Conservation (phyloP, 441 rosid species). For the Francoa sonchifolia region DNA sequence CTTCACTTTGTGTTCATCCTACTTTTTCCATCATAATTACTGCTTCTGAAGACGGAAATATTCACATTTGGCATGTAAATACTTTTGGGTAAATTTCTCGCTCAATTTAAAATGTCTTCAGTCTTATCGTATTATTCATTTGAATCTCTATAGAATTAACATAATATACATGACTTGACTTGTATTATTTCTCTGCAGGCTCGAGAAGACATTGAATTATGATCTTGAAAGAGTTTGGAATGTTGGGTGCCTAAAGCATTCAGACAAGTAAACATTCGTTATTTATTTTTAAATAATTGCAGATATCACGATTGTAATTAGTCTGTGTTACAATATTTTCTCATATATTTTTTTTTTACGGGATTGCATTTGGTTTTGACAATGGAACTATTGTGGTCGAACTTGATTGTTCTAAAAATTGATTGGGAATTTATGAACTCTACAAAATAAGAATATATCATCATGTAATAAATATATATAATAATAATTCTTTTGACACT, state of each 20-base stretch:
- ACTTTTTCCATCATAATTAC: conserved; percentile 66
- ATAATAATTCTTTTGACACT: too few species aligned
- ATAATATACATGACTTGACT: background rate
- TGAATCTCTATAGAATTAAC: background rate
- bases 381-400: conserved; percentile 98
- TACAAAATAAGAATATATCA: too few species aligned
- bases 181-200: conserved; percentile 34
- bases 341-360: conserved; percentile 17
- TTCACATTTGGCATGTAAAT: conserved; percentile 58
- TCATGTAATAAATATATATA: too few species aligned
- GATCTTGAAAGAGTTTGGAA: conserved; percentile 95
- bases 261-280: conserved; percentile 45
- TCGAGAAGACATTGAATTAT: conserved; percentile 73
- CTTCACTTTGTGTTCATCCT: conserved; percentile 62
- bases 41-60: conserved; percentile 70
- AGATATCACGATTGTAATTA: background rate
- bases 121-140: background rate
- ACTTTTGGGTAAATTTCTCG: conserved; percentile 37
- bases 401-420: conserved; percentile 88
- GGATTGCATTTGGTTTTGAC: conserved; percentile 93
- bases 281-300: background rate
- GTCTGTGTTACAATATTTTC: background rate
- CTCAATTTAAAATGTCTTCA: background rate
- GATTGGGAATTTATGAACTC: too few species aligned
- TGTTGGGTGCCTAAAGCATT: conserved; percentile 57